Evolutionary conservation across 768 basidiomycete genomes (phyloP), one percentile per base, ranked within the genome.

Genomic region (Russula emetica): DNA sequence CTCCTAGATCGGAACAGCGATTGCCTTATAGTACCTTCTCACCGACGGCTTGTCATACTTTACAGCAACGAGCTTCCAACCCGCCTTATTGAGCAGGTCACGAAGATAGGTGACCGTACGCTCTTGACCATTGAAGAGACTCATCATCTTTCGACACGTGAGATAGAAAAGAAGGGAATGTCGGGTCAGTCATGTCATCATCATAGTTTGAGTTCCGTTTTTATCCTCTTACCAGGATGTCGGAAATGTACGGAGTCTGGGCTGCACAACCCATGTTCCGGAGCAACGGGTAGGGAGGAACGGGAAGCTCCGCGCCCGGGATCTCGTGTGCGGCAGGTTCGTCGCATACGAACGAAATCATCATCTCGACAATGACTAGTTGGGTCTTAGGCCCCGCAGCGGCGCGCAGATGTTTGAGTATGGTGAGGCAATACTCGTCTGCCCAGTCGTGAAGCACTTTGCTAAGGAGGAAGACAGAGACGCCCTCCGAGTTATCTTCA

Each of bases 331-430:
- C 26, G 11, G 53, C 50, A 14, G 64, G 60, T 38, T 70, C 69
- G 3, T 59, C 63, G 55, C 73, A 73, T 3, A 70, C 70, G 47
- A 67, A 70, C 14, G 64, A 28, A 30, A 70, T 67, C 28, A 69
- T 59, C 50, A 61, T 60, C 44, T 74, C 73, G 47, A 73, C 56
- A 26, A 74, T 38, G 55, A 75, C 32, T 6, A 75, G 61, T 44
- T 68, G 71, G 9, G 72, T 73, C 50, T 63, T 58, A 0, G 70
- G 68, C 5, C 45, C 61, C 0, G 73, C 70, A 18, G 60, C 60
- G 14, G 24, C 42, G 20, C 60, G 60, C 3, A 61, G 53, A 49
- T 55, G 38, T 42, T 55, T 54, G 24, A 61, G n/a, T 38, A 61
- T 61, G 3, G 28, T 44, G 28, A 60, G 20, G 20, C 52, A 53